Conservation (phyloP, 306 rosid species). For the Inga leiocalycina region DNA sequence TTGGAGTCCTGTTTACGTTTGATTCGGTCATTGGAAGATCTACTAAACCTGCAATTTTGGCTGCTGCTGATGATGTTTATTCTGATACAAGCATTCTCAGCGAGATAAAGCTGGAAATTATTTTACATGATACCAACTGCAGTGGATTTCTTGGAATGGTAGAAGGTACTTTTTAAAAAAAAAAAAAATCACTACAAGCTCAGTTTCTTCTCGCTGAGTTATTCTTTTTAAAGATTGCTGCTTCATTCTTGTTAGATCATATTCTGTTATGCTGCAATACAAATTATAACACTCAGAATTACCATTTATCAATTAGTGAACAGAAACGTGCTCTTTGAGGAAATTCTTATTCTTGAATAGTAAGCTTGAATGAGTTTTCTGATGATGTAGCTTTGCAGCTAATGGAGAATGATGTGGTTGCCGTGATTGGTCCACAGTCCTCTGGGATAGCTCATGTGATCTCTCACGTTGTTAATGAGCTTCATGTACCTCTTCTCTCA, state of each 20-base stretch:
- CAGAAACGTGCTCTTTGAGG: not conserved
- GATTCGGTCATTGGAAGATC: slow-evolving; percentile 78
- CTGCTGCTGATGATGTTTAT: slow-evolving; percentile 71
- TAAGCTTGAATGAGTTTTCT: slow-evolving; percentile 36
- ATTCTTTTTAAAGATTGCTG: not conserved
- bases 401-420: slow-evolving; percentile 74
- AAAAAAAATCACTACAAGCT: not conserved
- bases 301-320: slow-evolving; percentile 15
- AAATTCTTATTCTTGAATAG: not conserved
- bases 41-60: slow-evolving; percentile 55
- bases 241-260: slow-evolving; percentile 17
- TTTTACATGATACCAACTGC: slow-evolving; percentile 72
- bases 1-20: slow-evolving; percentile 75
- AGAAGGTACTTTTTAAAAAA: slow-evolving; percentile 51
- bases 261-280: not conserved
- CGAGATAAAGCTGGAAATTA: slow-evolving; percentile 39
- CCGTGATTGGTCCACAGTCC: slow-evolving; percentile 88
- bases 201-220: not conserved
- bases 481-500: slow-evolving; percentile 86
- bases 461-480: slow-evolving; percentile 87
- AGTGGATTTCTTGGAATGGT: slow-evolving; percentile 79
- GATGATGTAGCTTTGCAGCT: slow-evolving; percentile 80
- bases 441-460: slow-evolving; percentile 91
- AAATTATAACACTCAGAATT: not conserved
- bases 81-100: slow-evolving; percentile 59